Base-by-base conservation (phyloP, 2,329 filamentous ascomycete genomes). In the Colletotrichum sp. region DNA sequence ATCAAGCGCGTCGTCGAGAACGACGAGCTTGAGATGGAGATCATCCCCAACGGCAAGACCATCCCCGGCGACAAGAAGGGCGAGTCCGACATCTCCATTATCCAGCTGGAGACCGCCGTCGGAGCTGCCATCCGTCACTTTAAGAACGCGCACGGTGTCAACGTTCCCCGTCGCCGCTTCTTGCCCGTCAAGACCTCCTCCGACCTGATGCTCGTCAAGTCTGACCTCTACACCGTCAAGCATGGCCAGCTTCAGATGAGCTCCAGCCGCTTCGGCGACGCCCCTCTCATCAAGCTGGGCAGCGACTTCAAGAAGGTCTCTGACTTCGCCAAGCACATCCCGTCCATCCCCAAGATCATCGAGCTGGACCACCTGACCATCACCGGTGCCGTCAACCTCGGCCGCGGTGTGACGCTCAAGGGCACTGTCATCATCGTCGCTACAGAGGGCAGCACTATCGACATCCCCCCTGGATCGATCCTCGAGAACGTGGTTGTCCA, bases 251-350 rank as follows among this genome's bases (percentile, higher is more conserved):
- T 99, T 79, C 92, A 98, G 84, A 98, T 99, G 89, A 98, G 98
- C 91, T 93, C 96, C 80, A 96, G 93, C 89, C 95, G 97, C 80
- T 98, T 99, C 86, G 97, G 97, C 79, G 96, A 97, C 80, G 96
- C 97, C 65, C 97, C 97, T 73, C 91, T 99, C 80, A 99, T 99
- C 91, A 99, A 99, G 94, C 94, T 99, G 70, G 97, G 97, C 81
- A 93, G 93, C 83, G 97, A 99, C 91, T 99, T 99, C 93, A 99
- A 99, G 94, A 99, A 99, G 93, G 97, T 99, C 52, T 98, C 96
- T 2, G 97, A 96, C 89, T 97, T 97, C 91, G 94, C 96, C 89
- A 93, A 95, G 87, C 94, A 94, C 84, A 96, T 97, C 80, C 91
- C 94, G 13, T 95, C 93, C 78, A 97, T 97, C 81, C 95, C 95